These are phyloP conservation scores for Aspergillus sclerotioniger DNA, from an alignment of 495 filamentous ascomycete species.

Conservation along the genomic window DNA sequence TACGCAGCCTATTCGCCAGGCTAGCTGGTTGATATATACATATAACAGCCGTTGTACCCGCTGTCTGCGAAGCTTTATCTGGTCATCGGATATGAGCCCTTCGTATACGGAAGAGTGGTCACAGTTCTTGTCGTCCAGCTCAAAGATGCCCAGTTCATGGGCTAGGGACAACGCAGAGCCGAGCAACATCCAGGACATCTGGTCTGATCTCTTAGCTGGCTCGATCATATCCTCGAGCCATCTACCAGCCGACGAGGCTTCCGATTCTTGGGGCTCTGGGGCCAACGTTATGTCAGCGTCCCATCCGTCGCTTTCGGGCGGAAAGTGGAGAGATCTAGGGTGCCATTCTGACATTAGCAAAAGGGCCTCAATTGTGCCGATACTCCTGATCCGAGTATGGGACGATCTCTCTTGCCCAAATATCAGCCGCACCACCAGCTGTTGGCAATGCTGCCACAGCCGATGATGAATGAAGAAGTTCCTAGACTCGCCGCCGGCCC, in stretches of 20 bases:
- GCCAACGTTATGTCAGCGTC: conserved; percentile 39
- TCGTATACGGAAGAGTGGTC: conserved; percentile 20
- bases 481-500: conserved; percentile 48
- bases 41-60: conserved; percentile 48
- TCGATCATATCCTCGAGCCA: conserved; percentile 52
- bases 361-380: conserved; percentile 53
- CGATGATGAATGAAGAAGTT: conserved; percentile 56
- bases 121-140: conserved; percentile 36
- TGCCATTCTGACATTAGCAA: conserved; percentile 58
- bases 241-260: conserved; percentile 29
- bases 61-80: conserved; percentile 41
- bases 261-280: conserved; percentile 21
- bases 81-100: conserved; percentile 32
- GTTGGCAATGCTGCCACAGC: conserved; percentile 54
- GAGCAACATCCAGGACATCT: conserved; percentile 58
- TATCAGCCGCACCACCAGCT: conserved; percentile 49
- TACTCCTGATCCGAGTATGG: conserved; percentile 42
- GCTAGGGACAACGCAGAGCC: conserved; percentile 51
- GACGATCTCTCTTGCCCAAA: conserved; percentile 51
- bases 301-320: conserved; percentile 51
- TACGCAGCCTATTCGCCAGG: conserved; percentile 53
- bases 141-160: conserved; percentile 52
- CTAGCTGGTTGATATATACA: conserved; percentile 53
- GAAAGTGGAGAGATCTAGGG: conserved; percentile 53
- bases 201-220: conserved; percentile 50